Evolutionary conservation across 768 basidiomycete species (phyloP).

Genomic region (Leccinum barrowsii): DNA sequence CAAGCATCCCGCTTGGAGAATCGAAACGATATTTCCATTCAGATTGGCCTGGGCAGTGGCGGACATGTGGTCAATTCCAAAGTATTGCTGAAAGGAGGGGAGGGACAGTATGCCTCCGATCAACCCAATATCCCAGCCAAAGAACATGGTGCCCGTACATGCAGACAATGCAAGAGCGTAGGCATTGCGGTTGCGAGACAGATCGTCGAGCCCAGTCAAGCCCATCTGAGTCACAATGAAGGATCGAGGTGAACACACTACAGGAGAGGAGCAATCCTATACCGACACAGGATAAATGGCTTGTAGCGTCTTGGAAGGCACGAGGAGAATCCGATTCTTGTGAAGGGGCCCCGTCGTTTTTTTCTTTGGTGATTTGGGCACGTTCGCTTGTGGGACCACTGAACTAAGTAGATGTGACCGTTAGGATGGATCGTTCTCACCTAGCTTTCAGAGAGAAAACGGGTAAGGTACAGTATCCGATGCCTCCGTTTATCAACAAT

Average conservation of each 20-base stretch:
- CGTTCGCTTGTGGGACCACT: too few relatives aligned
- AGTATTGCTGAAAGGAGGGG: constrained; percentile 44
- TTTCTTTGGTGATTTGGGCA: too few relatives aligned
- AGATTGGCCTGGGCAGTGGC: constrained; percentile 37
- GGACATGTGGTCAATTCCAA: constrained; percentile 41
- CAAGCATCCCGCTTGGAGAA: constrained; percentile 49
- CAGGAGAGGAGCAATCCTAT: neutral
- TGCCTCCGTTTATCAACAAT: too few relatives aligned
- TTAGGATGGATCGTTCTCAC: neutral
- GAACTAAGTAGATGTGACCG: too few relatives aligned
- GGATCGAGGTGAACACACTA: neutral
- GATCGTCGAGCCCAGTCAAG: constrained; percentile 17
- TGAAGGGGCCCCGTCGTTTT: too few relatives aligned
- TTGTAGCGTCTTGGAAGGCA: too few relatives aligned
- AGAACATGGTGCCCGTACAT: constrained; percentile 46
- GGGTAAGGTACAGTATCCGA: too few relatives aligned
- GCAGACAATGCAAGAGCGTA: constrained; percentile 45
- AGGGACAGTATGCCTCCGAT: constrained; percentile 51
- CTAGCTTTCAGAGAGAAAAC: too few relatives aligned
- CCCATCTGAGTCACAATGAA: constrained; percentile 17
- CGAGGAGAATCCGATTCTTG: too few relatives aligned
- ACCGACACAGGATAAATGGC: too few relatives aligned
- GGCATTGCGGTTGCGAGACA: constrained; percentile 39
- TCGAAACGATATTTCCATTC: constrained; percentile 50
- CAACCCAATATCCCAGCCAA: constrained; percentile 47